Evolutionary conservation across 805 yeast species (phyloP), one percentile per base, ranked within the genome.

Genomic region (Wickerhamiella bombiphila): DNA sequence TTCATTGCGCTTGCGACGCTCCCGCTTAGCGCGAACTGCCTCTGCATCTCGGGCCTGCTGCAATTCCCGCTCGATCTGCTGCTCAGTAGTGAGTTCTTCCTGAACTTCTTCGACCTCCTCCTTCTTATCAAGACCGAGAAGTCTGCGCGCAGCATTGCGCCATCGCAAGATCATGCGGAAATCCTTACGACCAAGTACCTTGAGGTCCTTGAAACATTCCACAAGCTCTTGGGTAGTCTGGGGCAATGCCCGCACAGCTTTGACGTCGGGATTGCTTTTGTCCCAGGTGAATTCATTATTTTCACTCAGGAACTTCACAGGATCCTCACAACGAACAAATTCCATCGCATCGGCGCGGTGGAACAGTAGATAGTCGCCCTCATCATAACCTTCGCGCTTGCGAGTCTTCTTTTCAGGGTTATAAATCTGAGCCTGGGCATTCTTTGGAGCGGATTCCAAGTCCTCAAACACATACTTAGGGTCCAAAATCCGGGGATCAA

Each of bases 401-500:
- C 97, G 75, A 40, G 69, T 72, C 60, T 82, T 83, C 61, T 77
- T 75, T 54, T 88, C 97, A 1, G 99, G 99, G 53, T 91, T 85
- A 64, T 75, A 91, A 30, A 91, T 79, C 56, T 86, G 86, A 14
- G 94, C 83, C 61, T 91, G 95, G 56, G 77, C 79, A 56, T 82
- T 80, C 16, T 53, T 53, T 7, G 11, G 18, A 16, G 33, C 33
- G 14, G 14, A 20, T 14, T 73, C 74, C 40, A 91, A 62, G 57
- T 91, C 98, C 61, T 88, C 97, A 54, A 91, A 91, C 16, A 91
- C 97, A 54, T 80, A 85, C 54, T 72, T 80, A 13, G 97, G 81
- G 57, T 91, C 98, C 43, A 91, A 65, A 40, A 91, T 65, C 52
- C 93, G 72, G 35, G 96, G 95, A 61, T 91, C 99, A 44, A 91